Evolutionary conservation across 257 asterid genomes (phyloP), one percentile per base, ranked within the genome.

Genomic region (Thymus quinquecostatus): DNA sequence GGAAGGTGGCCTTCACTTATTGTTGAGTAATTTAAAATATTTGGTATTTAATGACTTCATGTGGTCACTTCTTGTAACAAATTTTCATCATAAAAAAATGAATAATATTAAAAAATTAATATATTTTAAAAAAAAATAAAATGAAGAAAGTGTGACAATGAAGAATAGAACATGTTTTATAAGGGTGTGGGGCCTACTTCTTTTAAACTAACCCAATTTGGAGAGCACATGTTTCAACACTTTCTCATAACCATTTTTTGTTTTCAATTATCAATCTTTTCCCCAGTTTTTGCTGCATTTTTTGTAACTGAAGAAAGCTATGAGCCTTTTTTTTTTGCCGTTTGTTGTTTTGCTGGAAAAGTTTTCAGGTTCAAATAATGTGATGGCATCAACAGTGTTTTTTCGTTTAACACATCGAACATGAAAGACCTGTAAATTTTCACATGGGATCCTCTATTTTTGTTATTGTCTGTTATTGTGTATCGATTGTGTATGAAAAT

Each of bases 161-260:
- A 28, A 64, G 10, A 50, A 36, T 33, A 13, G 5, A 28, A 50
- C 45, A 61, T 33, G 36, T 51, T 36, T 64, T 38, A 21, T 21
- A 21, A 14, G 59, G 65, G n/a, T 7, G 71, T 47, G 72, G 43
- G 43, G 60, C 76, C 36, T n/a, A 45, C 43, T 21, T 32, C 53
- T 63, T 54, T 40, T 73, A 64, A 66, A 73, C 71, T 14, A 14
- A 10, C 54, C 10, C 60, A 21, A 30, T 40, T 51, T 51, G 53
- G 13, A 13, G 64, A 13, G 64, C 70, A 41, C 65, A 56, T 45
- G 68, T 54, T 54, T 41, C 60, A 50, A 50, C 40, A 40, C 27
- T 40, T 40, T 38, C 6, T 38, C 41, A 38, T 38, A 38, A 38
- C 7, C 41, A 38, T 38, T 63, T 54, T 27, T n/a, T 2, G 45